Conservation (phyloP, 2,329 filamentous ascomycete genomes). For the Beauveria medogensis region DNA sequence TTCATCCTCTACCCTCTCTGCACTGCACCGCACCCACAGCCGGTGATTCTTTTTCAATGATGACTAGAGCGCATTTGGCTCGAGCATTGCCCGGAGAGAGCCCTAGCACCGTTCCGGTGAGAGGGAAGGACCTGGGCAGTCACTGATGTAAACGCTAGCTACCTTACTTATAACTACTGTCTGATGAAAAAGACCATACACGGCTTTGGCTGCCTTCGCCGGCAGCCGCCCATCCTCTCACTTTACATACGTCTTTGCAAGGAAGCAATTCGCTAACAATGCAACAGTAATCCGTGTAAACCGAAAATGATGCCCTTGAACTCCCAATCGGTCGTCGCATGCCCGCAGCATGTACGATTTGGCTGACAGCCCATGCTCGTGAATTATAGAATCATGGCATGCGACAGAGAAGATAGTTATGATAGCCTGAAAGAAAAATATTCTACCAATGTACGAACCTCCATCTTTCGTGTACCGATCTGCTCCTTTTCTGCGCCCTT, state of each 20-base stretch:
- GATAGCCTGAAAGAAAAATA: conserved; percentile 76
- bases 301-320: conserved; percentile 9
- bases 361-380: conserved; percentile 1
- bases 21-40: neutral
- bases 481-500: conserved; percentile 10
- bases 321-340: conserved; percentile 9
- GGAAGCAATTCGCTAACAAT: conserved; percentile 4
- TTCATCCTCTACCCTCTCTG: conserved; percentile 6
- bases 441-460: conserved; percentile 65
- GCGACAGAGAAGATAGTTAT: conserved; percentile 85
- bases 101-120: conserved; percentile 69
- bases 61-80: conserved; percentile 99
- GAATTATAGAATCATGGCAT: conserved; percentile 73
- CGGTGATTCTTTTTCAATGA: conserved; percentile 52
- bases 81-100: conserved; percentile 72
- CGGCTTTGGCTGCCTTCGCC: conserved; percentile 7
- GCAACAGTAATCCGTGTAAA: conserved; percentile 2
- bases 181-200: conserved; percentile 51
- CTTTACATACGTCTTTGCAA: neutral
- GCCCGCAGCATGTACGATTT: conserved; percentile 1
- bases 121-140: conserved; percentile 55
- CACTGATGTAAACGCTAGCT: conserved; percentile 99
- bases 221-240: conserved; percentile 7
- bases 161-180: conserved; percentile 73
- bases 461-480: conserved; percentile 16